Percentiles rank a stretch among this genome's conserved stretches.
phyloP scores from a whole-genome alignment of 441 rosid genomes.

The Theobroma grandiflorum region DNA sequence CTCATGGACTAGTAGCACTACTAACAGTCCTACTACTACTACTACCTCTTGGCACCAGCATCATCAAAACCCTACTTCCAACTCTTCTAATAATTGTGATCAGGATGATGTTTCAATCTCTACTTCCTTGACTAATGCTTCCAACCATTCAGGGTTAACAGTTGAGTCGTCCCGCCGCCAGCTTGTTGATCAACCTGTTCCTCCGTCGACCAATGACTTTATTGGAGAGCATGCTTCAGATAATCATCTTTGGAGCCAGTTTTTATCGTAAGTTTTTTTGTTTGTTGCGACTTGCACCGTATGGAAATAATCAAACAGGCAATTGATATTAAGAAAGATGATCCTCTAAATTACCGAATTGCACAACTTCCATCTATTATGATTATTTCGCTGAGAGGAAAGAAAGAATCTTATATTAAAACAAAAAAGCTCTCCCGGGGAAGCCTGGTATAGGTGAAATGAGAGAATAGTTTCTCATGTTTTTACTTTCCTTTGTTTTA shows the following conservation, averaged over 20 bases:
- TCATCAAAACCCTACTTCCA: constrained; percentile 57
- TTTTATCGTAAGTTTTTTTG: constrained; percentile 59
- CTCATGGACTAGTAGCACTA: constrained; percentile 43
- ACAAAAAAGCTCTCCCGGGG: neutral
- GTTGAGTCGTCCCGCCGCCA: constrained; percentile 51
- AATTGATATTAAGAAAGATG: neutral
- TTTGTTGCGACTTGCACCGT: neutral
- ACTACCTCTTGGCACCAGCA: constrained; percentile 40
- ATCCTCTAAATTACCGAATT: neutral
- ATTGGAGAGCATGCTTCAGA: constrained; percentile 66
- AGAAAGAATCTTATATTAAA: constrained; percentile 31
- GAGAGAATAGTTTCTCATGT: neutral
- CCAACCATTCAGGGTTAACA: constrained; percentile 69
- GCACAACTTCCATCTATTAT: neutral
- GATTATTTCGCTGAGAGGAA: constrained; percentile 30
- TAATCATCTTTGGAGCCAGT: constrained; percentile 71
- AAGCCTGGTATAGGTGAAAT: neutral
- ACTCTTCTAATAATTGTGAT: constrained; percentile 51
- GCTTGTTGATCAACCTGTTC: constrained; percentile 44
- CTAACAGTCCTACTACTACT: neutral
- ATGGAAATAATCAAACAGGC: neutral
- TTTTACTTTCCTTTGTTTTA: neutral
- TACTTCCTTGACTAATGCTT: constrained; percentile 58
- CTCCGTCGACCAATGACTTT: constrained; percentile 53
- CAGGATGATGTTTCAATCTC: constrained; percentile 66